A percentile compares a stretch with the other conserved stretches of the same genome.
These are phyloP conservation scores for Carpinus viminea DNA, from an alignment of 306 rosid species.

Conservation along the genomic window DNA sequence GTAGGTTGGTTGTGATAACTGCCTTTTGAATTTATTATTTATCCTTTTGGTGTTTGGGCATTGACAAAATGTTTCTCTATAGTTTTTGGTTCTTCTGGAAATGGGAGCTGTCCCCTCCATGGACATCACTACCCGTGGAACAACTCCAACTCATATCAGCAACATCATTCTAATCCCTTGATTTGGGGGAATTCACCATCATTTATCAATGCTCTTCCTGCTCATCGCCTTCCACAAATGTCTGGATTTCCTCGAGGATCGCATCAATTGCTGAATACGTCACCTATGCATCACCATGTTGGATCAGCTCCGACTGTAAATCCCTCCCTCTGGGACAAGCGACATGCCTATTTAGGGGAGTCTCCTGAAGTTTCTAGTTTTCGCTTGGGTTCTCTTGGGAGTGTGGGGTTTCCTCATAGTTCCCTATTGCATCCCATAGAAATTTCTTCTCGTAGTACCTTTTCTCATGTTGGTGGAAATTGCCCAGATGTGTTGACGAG, in stretches of 20 bases:
- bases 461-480: slow-evolving; percentile 67
- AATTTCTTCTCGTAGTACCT: slow-evolving; percentile 50
- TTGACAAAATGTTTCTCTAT: slow-evolving; percentile 25
- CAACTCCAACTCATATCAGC: slow-evolving; percentile 62
- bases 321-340: slow-evolving; percentile 75
- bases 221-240: slow-evolving; percentile 57
- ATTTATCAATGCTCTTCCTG: slow-evolving; percentile 53
- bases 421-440: slow-evolving; percentile 67
- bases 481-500: slow-evolving; percentile 53
- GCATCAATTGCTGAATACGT: slow-evolving; percentile 56
- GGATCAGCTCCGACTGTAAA: slow-evolving; percentile 85
- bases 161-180: slow-evolving; percentile 56
- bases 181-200: slow-evolving; percentile 71
- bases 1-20: background rate
- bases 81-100: slow-evolving; percentile 54
- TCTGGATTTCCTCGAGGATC: slow-evolving; percentile 62
- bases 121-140: slow-evolving; percentile 68
- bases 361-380: slow-evolving; percentile 71
- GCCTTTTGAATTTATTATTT: background rate
- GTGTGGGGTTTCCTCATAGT: slow-evolving; percentile 57
- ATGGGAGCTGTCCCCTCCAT: slow-evolving; percentile 53
- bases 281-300: slow-evolving; percentile 62
- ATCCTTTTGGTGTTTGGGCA: slow-evolving; percentile 5
- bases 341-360: slow-evolving; percentile 56
- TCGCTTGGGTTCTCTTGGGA: slow-evolving; percentile 69